Evolutionary conservation across 2,329 filamentous ascomycete species (phyloP), one percentile per base, ranked within the genome.

Genomic region (Neonectria neomacrospora): DNA sequence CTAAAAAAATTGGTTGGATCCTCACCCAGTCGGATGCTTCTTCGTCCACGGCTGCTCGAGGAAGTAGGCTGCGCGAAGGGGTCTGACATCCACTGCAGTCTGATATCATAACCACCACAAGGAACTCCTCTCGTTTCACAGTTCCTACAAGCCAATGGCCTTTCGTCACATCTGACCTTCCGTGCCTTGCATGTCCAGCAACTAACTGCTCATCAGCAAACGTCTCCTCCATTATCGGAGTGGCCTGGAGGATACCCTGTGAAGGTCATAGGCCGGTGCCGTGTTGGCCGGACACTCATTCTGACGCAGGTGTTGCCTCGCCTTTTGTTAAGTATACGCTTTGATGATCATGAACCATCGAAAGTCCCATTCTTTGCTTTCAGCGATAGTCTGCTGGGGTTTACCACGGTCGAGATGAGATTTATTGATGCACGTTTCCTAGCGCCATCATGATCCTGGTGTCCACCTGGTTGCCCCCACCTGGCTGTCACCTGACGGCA

Each of bases 171-270:
- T 32, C 64, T 32, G 20, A 66, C 58, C 20, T 66, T 66, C 11
- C 64, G 62, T 20, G 52, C 47, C 23, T 66, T 66, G 39, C 64
- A 66, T n/a, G 64, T 66, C 64, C 64, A 66, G 28, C 64, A 66
- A 32, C 64, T 66, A 16, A 20, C 18, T 14, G 26, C 45, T 20
- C 9, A 32, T 50, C 26, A 50, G 45, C 26, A 2, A 20, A 20
- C 16, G 26, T n/a, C 11, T 28, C 45, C 4, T 32, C 7, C 16
- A 18, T 11, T 11, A 6, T 32, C 28, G 26, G 42, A 14, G 11
- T 12, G 9, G 16, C 2, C 37, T 39, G 37, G 37, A 39, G 6
- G 16, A 39, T 50, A 50, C 45, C 45, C 45, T 30, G 45, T 50
- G 26, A 30, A 50, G 12, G 16, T 30, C 16, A 50, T 50, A 5